These are phyloP conservation scores for Apiospora arundinis DNA, from an alignment of 2,329 filamentous ascomycete species.

Conservation along the genomic window DNA sequence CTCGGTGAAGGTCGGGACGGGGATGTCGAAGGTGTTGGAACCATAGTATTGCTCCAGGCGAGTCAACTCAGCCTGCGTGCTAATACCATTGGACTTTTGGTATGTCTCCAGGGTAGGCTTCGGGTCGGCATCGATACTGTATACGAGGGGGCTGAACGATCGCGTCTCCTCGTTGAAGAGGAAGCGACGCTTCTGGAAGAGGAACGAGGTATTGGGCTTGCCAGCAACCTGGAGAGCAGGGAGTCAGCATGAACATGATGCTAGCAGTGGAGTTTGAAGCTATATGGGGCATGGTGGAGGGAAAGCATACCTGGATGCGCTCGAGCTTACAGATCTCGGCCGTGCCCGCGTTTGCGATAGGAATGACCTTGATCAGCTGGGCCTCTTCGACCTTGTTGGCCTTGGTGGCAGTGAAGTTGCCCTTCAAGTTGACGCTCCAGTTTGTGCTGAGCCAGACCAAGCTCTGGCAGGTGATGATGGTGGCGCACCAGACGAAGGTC, in stretches of 20 bases:
- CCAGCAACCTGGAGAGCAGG: conserved; percentile 64
- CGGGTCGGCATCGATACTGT: conserved; percentile 83
- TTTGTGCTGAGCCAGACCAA: conserved; percentile 95
- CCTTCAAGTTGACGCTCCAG: conserved; percentile 91
- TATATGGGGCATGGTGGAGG: not conserved
- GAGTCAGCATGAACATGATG: not conserved
- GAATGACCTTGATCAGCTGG: conserved; percentile 89
- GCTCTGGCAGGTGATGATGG: conserved; percentile 86
- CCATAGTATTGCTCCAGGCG: conserved; percentile 92
- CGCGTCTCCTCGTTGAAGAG: conserved; percentile 76
- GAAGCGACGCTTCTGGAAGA: conserved; percentile 98
- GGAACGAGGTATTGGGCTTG: conserved; percentile 81
- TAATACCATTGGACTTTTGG: conserved; percentile 80
- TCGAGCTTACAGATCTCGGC: conserved; percentile 86
- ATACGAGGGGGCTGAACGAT: conserved; percentile 82
- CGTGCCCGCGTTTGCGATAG: conserved; percentile 84
- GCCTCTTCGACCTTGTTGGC: conserved; percentile 76
- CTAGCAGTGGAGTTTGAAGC: conserved; percentile 16
- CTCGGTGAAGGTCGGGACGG: conserved; percentile 93
- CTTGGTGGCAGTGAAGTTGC: conserved; percentile 78
- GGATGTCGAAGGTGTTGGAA: conserved; percentile 95
- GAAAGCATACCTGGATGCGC: conserved; percentile 67
- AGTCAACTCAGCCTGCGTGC: conserved; percentile 75
- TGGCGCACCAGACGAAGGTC: conserved; percentile 94
- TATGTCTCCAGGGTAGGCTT: conserved; percentile 81